Evolutionary conservation across 2,329 filamentous ascomycete genomes (phyloP).

Genomic region (Colletotrichum filicis): DNA sequence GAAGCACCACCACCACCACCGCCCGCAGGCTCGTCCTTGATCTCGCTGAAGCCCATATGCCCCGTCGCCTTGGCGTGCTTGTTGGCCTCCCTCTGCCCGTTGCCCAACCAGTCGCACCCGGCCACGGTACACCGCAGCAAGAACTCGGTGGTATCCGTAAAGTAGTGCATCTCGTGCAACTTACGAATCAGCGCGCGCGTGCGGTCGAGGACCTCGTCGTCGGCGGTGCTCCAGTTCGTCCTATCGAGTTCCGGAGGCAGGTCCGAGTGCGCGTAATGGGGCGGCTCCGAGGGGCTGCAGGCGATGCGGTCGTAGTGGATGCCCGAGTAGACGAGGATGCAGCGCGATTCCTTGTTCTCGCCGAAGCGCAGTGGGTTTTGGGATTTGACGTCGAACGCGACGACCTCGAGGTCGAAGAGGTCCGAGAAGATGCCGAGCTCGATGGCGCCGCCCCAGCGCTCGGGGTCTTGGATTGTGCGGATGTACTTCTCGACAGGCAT

Average conservation of each 20-base stretch:
- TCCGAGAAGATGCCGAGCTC: slow-evolving; percentile 88
- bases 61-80: slow-evolving; percentile 71
- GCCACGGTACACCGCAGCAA: slow-evolving; percentile 77
- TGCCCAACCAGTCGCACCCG: slow-evolving; percentile 73
- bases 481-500: slow-evolving; percentile 80
- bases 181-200: slow-evolving; percentile 73
- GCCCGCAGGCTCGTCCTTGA: slow-evolving; percentile 69
- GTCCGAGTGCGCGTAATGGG: slow-evolving; percentile 63
- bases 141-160: slow-evolving; percentile 86
- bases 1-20: not conserved
- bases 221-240: slow-evolving; percentile 63
- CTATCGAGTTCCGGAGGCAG: slow-evolving; percentile 80
- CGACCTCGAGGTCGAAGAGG: slow-evolving; percentile 87
- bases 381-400: slow-evolving; percentile 77
- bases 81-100: slow-evolving; percentile 71
- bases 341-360: slow-evolving; percentile 74
- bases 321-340: slow-evolving; percentile 88
- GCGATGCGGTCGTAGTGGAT: slow-evolving; percentile 95
- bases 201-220: slow-evolving; percentile 76
- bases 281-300: slow-evolving; percentile 71
- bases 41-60: slow-evolving; percentile 68
- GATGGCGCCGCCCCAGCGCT: slow-evolving; percentile 92
- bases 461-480: slow-evolving; percentile 80
- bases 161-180: slow-evolving; percentile 81
- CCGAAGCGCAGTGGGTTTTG: slow-evolving; percentile 72